Evolutionary conservation across 2,329 filamentous ascomycete genomes (phyloP), one percentile per base, ranked within the genome.

Genomic region (Neopestalotiopsis rosae): DNA sequence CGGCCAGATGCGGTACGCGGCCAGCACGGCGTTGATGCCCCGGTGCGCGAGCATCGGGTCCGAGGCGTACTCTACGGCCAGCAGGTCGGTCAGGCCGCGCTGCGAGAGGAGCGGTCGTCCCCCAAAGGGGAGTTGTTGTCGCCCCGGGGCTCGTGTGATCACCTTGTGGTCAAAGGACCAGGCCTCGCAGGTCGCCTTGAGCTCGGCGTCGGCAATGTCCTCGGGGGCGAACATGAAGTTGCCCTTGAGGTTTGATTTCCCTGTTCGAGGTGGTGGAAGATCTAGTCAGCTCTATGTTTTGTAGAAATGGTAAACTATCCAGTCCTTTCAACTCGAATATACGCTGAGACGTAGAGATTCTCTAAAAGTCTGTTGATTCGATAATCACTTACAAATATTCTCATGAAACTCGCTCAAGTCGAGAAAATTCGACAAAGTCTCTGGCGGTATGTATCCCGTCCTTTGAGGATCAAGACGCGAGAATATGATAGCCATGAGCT

Each of bases 91-190:
- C 67, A 73, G 67, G 17, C 72, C 70, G 42, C 66, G 56, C 5
- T 61, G 61, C 28, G 66, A 70, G 9, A 72, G 66, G 14, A 74
- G 68, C 52, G 72, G 71, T 67, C 71, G 73, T 9, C 72, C 70
- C 62, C 71, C 72, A 61, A 70, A 71, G 38, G 69, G 70, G 10
- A 72, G 58, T 40, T 67, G 66, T 58, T 64, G 62, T 1, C 70
- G 62, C 17, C 66, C 65, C 10, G 67, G 68, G 28, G 49, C 30
- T 7, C 67, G 72, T 32, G 67, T 45, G 2, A 59, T 69, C 4
- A 70, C 61, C 38, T 65, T 69, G 69, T 71, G 70, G 28, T 74
- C 69, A n/a, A 73, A 73, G 20, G 5, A 32, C 70, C 71, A 71
- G 3, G 70, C 70, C 45, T 73, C 69, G 61, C 69, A 72, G 14